Evolutionary conservation across 805 yeast species (phyloP), one percentile per base, ranked within the genome.

Genomic region (Hanseniaspora nectarophila): DNA sequence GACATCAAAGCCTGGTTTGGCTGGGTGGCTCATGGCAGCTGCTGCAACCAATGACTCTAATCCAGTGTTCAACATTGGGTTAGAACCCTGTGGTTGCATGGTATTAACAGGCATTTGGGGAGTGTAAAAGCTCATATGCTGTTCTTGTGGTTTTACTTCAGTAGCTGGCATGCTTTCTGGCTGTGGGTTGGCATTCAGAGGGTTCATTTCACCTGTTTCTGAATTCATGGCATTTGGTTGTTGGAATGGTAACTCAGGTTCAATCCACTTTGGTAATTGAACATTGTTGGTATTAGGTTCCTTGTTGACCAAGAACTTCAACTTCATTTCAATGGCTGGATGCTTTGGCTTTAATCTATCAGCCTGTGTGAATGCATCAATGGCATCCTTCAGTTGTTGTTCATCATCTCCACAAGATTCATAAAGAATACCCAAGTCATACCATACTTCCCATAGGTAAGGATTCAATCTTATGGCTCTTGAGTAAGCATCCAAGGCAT

Each of bases 371-470:
- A 92, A 92, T 2, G 98, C 98, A 68, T 92, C 97, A 57, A 92
- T 71, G 1, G 98, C 98, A 66, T 92, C 98, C 55, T 82, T 77
- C 55, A 88, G 76, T 69, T 92, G 98, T 18, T 49, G 53, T 6
- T 49, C 51, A 12, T 31, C 51, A 69, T 90, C 89, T 69, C 89
- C 92, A 70, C 98, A 92, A 33, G 97, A 87, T 69, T 92, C 98
- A 67, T 92, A 92, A 39, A 92, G 71, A 5, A 97, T 92, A 54
- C 98, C 98, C 63, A 92, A 75, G 68, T 92, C 98, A 68, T 92
- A 92, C 98, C 98, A 92, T 24, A 92, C 98, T 68, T 92, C 98
- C 55, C 92, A 80, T 58, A 92, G 84, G 71, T 89, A 89, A 15
- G 98, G 98, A 61, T 92, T 92, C 61, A 92, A 76, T 60, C 97